phyloP scores from a whole-genome alignment of 441 rosid species.

The Populus tomentosa region DNA sequence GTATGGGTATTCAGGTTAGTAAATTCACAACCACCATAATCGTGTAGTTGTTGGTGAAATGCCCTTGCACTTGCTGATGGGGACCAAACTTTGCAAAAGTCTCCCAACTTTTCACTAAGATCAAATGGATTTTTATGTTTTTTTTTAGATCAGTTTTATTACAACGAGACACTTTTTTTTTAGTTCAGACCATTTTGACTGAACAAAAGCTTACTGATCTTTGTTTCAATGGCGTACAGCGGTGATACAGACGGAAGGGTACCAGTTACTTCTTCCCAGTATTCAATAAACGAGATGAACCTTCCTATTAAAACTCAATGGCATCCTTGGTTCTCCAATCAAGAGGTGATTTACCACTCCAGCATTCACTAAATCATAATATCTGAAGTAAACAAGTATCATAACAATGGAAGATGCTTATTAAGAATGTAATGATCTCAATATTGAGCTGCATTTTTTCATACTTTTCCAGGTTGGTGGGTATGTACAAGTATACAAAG shows the following conservation, averaged over 20 bases:
- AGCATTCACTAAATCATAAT: background rate
- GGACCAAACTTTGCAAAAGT: background rate
- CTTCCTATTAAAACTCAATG: conserved; percentile 44
- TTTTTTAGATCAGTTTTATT: background rate
- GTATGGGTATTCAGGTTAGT: conserved; percentile 62
- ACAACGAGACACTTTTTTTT: background rate
- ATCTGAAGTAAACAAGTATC: background rate
- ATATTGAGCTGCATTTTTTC: background rate
- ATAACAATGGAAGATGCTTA: background rate
- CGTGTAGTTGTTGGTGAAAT: background rate
- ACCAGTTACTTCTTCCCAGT: conserved; percentile 61
- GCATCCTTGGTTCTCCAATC: conserved; percentile 59
- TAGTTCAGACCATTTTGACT: background rate
- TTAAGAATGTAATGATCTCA: no score
- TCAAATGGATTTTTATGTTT: background rate
- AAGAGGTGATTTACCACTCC: conserved; percentile 36
- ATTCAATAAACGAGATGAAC: conserved; percentile 49
- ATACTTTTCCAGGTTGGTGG: conserved; percentile 54
- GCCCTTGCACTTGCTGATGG: background rate
- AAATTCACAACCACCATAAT: no score
- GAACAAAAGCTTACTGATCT: background rate
- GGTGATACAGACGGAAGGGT: conserved; percentile 74
- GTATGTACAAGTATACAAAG: conserved; percentile 52
- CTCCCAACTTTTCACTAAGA: background rate
- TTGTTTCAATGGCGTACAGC: conserved; percentile 25